Evolutionary conservation across 2,329 filamentous ascomycete genomes (phyloP).

Genomic region (Magnaporthiopsis rhizophila): DNA sequence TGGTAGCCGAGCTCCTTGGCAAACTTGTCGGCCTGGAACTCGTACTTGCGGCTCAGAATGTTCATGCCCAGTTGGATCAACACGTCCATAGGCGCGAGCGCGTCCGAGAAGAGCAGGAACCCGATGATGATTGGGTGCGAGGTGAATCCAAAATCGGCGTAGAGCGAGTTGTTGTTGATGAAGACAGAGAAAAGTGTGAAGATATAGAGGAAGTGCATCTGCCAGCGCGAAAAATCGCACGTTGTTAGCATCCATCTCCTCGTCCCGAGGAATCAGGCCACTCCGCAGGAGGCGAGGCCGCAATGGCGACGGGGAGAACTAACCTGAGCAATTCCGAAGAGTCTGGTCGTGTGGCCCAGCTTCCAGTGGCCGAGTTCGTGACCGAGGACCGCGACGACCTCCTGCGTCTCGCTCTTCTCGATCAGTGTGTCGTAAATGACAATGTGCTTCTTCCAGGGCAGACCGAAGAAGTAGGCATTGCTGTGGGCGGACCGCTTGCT

Average conservation of each 20-base stretch:
- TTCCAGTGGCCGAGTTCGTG: conserved; percentile 98
- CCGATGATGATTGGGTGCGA: conserved; percentile 91
- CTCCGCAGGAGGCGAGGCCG: neutral
- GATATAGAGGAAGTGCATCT: conserved; percentile 93
- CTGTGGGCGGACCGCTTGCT: conserved; percentile 83
- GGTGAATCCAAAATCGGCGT: conserved; percentile 83
- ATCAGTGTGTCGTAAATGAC: conserved; percentile 98
- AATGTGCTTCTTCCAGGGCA: conserved; percentile 99
- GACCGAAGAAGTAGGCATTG: conserved; percentile 89
- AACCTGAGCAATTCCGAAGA: conserved; percentile 81
- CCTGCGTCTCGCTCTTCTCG: conserved; percentile 84
- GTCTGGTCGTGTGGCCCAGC: conserved; percentile 84
- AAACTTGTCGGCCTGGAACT: conserved; percentile 93
- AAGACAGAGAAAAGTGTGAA: conserved; percentile 96
- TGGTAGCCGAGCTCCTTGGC: conserved; percentile 79
- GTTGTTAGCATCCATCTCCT: conserved; percentile 19
- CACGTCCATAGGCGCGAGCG: conserved; percentile 90
- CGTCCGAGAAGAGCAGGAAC: conserved; percentile 95
- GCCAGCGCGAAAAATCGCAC: conserved; percentile 11
- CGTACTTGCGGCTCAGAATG: conserved; percentile 85
- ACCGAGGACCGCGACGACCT: conserved; percentile 89
- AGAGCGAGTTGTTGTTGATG: conserved; percentile 89
- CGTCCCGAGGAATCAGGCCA: neutral
- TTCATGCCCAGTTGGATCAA: conserved; percentile 94
- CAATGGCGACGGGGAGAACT: conserved; percentile 12